Evolutionary conservation across 805 yeast genomes (phyloP).

Genomic region (Monosporozyma aerobia): DNA sequence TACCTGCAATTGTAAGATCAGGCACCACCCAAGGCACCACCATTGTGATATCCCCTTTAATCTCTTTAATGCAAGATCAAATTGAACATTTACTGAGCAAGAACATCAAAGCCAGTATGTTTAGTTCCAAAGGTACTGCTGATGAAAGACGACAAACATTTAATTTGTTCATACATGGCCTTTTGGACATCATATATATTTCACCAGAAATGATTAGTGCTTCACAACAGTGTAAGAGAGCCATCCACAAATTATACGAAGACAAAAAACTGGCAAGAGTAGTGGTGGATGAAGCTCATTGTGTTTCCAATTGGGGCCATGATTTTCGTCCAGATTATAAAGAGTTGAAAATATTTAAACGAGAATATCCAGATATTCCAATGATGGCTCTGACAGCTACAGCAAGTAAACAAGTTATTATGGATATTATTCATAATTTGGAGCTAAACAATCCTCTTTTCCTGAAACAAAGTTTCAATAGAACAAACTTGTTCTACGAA

Average conservation of each 20-base stretch:
- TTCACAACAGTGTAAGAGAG: constrained; percentile 57
- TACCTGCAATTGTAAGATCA: constrained; percentile 76
- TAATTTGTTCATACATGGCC: constrained; percentile 54
- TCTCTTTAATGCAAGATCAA: constrained; percentile 97
- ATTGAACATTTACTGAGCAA: constrained; percentile 66
- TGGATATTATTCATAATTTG: constrained; percentile 78
- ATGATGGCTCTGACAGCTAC: constrained; percentile 97
- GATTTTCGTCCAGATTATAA: constrained; percentile 96
- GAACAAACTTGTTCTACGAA: constrained; percentile 76
- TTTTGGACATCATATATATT: constrained; percentile 68
- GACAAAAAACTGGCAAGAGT: constrained; percentile 64
- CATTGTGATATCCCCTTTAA: constrained; percentile 87
- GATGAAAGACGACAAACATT: constrained; percentile 59
- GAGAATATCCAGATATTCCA: constrained; percentile 71
- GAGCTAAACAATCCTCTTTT: constrained; percentile 54
- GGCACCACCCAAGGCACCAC: constrained; percentile 82
- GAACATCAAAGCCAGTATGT: constrained; percentile 77
- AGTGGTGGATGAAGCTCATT: constrained; percentile 96
- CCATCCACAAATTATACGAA: constrained; percentile 49
- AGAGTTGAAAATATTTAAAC: constrained; percentile 63
- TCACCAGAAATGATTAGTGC: constrained; percentile 93
- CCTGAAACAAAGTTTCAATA: constrained; percentile 84
- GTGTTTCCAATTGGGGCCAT: constrained; percentile 99
- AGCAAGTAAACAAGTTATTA: constrained; percentile 82
- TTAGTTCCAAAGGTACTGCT: constrained; percentile 65